Evolutionary conservation across 2,329 filamentous ascomycete genomes (phyloP).

Genomic region (Aspergillus udagawae): DNA sequence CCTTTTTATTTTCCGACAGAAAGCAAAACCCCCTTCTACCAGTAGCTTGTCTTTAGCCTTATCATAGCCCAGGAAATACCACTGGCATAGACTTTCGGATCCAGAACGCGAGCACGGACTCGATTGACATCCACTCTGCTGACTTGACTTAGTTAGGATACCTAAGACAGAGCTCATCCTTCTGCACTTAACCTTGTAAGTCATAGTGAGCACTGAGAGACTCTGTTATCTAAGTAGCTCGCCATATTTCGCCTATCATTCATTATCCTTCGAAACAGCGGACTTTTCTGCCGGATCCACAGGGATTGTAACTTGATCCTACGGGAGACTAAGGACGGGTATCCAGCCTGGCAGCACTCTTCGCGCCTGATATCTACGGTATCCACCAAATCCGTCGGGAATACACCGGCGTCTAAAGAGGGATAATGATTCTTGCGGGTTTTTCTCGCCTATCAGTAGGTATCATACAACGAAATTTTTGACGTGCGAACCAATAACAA

Average conservation of each 20-base stretch:
- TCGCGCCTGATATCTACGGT: too few relatives aligned
- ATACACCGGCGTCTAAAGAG: slow-evolving; percentile 5
- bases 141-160: too few relatives aligned
- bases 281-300: background rate
- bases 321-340: background rate
- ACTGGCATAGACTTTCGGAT: background rate
- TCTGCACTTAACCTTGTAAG: background rate
- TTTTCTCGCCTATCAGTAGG: background rate
- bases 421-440: slow-evolving; percentile 6
- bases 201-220: background rate
- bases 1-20: background rate
- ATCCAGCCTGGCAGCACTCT: background rate
- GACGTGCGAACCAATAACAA: slow-evolving; percentile 1
- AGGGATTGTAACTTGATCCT: background rate
- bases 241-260: background rate
- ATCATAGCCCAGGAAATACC: background rate
- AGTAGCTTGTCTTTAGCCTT: background rate
- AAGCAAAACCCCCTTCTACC: background rate
- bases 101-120: background rate
- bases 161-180: background rate
- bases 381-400: background rate
- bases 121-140: background rate
- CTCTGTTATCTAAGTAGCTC: background rate
- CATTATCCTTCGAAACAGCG: background rate
- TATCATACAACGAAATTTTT: background rate